Evolutionary conservation across 805 yeast genomes (phyloP), one percentile per base, ranked within the genome.

Genomic region (Komagataella populi): DNA sequence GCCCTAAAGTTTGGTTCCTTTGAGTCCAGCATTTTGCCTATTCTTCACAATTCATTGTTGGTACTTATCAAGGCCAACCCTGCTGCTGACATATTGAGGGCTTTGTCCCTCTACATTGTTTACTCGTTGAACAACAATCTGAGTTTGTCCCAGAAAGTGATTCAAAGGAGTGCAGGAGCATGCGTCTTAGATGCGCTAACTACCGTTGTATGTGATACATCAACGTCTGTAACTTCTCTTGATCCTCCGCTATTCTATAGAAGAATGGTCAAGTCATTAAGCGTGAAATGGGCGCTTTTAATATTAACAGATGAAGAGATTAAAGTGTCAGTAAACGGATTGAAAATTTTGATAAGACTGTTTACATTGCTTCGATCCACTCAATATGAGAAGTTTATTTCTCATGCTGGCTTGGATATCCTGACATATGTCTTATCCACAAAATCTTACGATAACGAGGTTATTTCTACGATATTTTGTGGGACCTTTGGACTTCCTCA

Each of bases 271-370:
- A 73, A 80, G 48, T 69, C 83, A 0, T 70, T 86, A 2, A 76
- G 87, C 1, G 71, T 82, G 5, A 84, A 83, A 59, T 82, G 90
- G 84, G 67, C 77, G 2, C 59, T 85, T 7, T 65, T 85, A 8
- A 60, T 84, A 12, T 60, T 84, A 10, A 65, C 76, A 50, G 70
- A 70, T 53, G 57, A 59, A 6, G 59, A 71, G 50, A 55, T 69
- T 30, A 60, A 66, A 48, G 73, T 74, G 3, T 68, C 67, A 3
- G 59, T 61, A 24, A 58, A 70, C 53, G 73, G 75, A 0, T 55
- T 77, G 24, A 51, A 57, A 22, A 62, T 86, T 12, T 60, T 86
- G 17, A 66, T 81, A 5, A 72, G 72, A 51, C 61, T 81, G 4
- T 63, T 85, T 16, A 61, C 68, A 14, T 61, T 72, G 6, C 62